Base-by-base conservation (phyloP, 2,329 filamentous ascomycete genomes). In the Blastomyces percursus region DNA sequence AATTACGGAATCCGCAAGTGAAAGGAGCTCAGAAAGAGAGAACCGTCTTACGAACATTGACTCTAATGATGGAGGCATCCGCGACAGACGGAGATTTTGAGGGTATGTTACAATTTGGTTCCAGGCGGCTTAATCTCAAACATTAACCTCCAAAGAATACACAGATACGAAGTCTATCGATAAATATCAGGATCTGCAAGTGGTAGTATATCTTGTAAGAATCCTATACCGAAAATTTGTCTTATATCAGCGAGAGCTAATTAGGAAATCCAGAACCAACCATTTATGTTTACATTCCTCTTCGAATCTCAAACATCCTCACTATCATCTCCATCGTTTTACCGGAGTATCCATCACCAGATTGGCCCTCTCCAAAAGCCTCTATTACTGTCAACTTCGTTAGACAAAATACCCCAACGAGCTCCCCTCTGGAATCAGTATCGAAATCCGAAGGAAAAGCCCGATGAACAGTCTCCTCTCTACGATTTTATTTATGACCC, bases 401-500 rank as follows among this genome's bases (percentile, higher is more conserved):
- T 77, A 11, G 66, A 69, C 51, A 77, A 71, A 62, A 75, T 76
- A 27, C 69, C 72, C 50, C 69, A 74, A 32, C 75, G 78, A 44
- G 73, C 78, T 44, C 69, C 69, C 8, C 63, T 69, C 21, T 69
- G 69, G 5, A 69, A 71, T 27, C 57, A 68, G 35, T 67, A 75
- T 71, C 48, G 69, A 67, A 64, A 66, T 70, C 44, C 73, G 75
- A 50, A 71, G 73, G 54, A 71, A 69, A 63, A 69, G 71, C 21
- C 64, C 67, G 16, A 66, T 67, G 59, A 70, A 71, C 24, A 73
- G 72, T 72, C 76, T 38, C 78, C 80, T 12, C 81, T 87, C 50
- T 84, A 82, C 71, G 83, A 86, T 66, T 76, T 87, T 9, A 78
- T 86, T 55, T 86, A 81, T 68, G 84, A 87, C 68, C 83, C 84